Conservation (phyloP, 2,329 filamentous ascomycete species). For the Arthroderma sp. region DNA sequence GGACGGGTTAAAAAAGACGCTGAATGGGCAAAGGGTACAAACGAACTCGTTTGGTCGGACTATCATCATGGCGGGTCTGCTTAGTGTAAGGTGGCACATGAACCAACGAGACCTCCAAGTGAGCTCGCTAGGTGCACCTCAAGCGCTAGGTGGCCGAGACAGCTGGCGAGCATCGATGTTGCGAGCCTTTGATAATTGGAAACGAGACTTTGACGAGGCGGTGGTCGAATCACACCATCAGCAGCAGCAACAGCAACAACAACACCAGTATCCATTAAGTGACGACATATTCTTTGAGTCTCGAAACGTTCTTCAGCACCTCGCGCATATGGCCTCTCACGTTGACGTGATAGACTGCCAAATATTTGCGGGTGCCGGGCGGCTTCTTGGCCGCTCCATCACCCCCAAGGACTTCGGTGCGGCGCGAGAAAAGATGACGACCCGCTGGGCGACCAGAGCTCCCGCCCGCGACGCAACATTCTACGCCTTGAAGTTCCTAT, state of each 20-base stretch:
- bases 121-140: slow-evolving; percentile 67
- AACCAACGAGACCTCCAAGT: slow-evolving; percentile 90
- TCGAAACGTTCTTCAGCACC: slow-evolving; percentile 75
- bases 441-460: slow-evolving; percentile 77
- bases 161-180: slow-evolving; percentile 82
- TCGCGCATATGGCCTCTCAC: slow-evolving; percentile 96
- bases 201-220: slow-evolving; percentile 75
- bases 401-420: slow-evolving; percentile 67
- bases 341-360: slow-evolving; percentile 96
- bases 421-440: slow-evolving; percentile 71
- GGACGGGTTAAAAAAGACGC: slow-evolving; percentile 76
- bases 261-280: slow-evolving; percentile 22
- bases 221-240: slow-evolving; percentile 40
- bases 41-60: slow-evolving; percentile 91
- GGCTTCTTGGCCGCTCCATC: slow-evolving; percentile 74
- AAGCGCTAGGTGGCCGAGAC: slow-evolving; percentile 71
- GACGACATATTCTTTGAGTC: slow-evolving; percentile 73
- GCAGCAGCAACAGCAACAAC: slow-evolving; percentile 14
- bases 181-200: slow-evolving; percentile 87
- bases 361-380: slow-evolving; percentile 79
- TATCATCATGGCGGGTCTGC: slow-evolving; percentile 81
- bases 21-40: slow-evolving; percentile 71
- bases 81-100: slow-evolving; percentile 96
- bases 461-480: slow-evolving; percentile 82
- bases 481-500: slow-evolving; percentile 80